phyloP scores from a whole-genome alignment of 2,329 filamentous ascomycete genomes.

The Ophiostoma tasmaniense region DNA sequence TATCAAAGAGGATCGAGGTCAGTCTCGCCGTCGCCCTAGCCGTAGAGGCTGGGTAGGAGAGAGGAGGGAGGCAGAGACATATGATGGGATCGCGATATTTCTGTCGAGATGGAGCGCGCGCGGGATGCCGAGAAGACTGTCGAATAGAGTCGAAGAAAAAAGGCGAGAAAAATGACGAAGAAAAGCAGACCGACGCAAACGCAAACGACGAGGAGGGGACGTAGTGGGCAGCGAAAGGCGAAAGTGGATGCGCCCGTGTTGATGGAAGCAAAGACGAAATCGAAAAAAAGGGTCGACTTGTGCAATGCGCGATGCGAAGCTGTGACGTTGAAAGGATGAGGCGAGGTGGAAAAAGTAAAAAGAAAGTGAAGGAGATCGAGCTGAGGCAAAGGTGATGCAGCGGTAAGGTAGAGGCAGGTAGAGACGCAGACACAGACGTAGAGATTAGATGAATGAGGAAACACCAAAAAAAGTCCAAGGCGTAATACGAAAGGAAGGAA shows the following conservation, averaged over 20 bases:
- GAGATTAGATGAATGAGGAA: no score
- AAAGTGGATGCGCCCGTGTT: constrained; percentile 1
- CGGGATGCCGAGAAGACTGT: not conserved
- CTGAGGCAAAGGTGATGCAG: not conserved
- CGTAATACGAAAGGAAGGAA: not conserved
- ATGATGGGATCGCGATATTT: constrained; percentile 9
- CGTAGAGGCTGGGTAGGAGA: constrained; percentile 21
- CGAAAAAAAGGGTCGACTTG: not conserved
- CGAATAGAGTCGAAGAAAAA: not conserved
- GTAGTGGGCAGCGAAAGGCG: not conserved
- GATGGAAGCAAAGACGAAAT: not conserved
- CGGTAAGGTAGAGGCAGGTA: not conserved
- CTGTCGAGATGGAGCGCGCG: not conserved
- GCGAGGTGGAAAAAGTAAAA: not conserved
- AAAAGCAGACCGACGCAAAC: not conserved
- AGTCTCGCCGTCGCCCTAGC: constrained; percentile 18
- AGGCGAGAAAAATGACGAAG: not conserved
- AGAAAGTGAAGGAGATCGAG: not conserved
- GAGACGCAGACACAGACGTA: no score
- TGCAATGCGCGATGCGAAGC: not conserved
- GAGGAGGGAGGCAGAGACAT: constrained; percentile 16
- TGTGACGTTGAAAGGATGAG: not conserved
- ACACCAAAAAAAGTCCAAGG: not conserved
- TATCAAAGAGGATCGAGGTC: not conserved
- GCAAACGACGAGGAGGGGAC: not conserved